A percentile compares a stretch with the other conserved stretches of the same genome.
These are phyloP conservation scores for Taxawa tesnikishii DNA, from an alignment of 2,329 filamentous ascomycete species.

Conservation along the genomic window DNA sequence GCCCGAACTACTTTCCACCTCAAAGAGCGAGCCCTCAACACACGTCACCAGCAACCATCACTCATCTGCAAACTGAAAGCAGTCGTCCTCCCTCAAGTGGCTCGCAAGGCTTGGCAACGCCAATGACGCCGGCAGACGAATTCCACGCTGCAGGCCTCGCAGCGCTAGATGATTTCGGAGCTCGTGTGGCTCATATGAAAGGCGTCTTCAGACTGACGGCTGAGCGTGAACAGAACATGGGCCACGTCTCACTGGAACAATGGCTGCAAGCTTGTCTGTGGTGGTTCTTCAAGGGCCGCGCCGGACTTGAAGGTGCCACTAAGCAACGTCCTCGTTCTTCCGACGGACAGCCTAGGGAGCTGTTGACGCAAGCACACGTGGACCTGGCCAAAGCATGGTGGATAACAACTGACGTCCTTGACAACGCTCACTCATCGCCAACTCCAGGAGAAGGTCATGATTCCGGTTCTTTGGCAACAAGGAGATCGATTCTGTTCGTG, in stretches of 20 bases:
- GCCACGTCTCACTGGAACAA: constrained; percentile 41
- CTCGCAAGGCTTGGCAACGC: too few species aligned
- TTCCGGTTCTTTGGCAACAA: background rate
- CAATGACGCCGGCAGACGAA: background rate
- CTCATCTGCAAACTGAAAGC: background rate
- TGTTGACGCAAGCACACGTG: constrained; percentile 62
- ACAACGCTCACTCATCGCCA: constrained; percentile 2
- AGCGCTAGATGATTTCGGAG: constrained; percentile 54
- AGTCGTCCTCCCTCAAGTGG: background rate
- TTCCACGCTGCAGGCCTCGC: background rate
- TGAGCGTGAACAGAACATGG: constrained; percentile 56
- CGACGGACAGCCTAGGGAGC: constrained; percentile 36
- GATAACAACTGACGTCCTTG: constrained; percentile 43
- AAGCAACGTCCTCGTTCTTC: constrained; percentile 48
- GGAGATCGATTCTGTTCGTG: constrained; percentile 3
- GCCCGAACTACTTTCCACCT: background rate
- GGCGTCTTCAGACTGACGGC: constrained; percentile 68
- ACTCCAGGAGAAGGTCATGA: background rate
- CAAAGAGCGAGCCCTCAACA: background rate
- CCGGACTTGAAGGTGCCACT: constrained; percentile 60
- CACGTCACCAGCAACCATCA: background rate
- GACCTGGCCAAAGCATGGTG: constrained; percentile 79
- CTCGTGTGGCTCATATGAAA: constrained; percentile 59
- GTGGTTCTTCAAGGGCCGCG: constrained; percentile 82
- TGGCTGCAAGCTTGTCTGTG: constrained; percentile 65